A percentile compares a stretch with the other conserved stretches of the same genome.
Evolutionary conservation across 2,329 filamentous ascomycete genomes (phyloP).

Genomic region (Chaetomium olivaceum): DNA sequence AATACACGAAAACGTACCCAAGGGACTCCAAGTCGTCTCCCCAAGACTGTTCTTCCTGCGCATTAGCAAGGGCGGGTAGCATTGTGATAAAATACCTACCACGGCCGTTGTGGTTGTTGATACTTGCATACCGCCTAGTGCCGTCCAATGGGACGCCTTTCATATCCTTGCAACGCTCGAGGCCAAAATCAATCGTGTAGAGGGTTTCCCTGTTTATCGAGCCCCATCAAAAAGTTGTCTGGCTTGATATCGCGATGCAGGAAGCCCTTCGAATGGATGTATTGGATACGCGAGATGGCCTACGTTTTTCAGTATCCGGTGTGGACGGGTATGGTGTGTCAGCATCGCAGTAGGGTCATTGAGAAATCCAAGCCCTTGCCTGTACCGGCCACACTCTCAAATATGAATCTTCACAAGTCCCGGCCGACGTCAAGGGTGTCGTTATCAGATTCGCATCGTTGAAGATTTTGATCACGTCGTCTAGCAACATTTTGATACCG

Average conservation of each 20-base stretch:
- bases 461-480: too few species aligned
- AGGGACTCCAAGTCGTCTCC: constrained; percentile 15
- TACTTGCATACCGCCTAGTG: constrained; percentile 94
- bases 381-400: too few species aligned
- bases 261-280: constrained; percentile 98
- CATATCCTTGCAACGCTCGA: constrained; percentile 74
- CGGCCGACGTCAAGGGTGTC: too few species aligned
- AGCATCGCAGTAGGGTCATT: too few species aligned
- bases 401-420: too few species aligned
- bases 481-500: too few species aligned
- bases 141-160: constrained; percentile 81
- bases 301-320: too few species aligned
- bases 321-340: too few species aligned
- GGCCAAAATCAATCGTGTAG: constrained; percentile 97
- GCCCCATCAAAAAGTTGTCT: constrained; percentile 98
- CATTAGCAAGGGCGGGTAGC: constrained; percentile 35
- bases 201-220: constrained; percentile 98
- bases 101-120: constrained; percentile 96
- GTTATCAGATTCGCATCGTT: too few species aligned
- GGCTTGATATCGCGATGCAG: constrained; percentile 99
- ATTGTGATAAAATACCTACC: constrained; percentile 52
- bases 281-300: constrained; percentile 97
- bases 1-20: constrained; percentile 12
- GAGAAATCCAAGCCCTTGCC: too few species aligned
- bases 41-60: constrained; percentile 72